Base-by-base conservation (phyloP, 1,284 basidiomycete species). In the Marasmius tenuissimus region DNA sequence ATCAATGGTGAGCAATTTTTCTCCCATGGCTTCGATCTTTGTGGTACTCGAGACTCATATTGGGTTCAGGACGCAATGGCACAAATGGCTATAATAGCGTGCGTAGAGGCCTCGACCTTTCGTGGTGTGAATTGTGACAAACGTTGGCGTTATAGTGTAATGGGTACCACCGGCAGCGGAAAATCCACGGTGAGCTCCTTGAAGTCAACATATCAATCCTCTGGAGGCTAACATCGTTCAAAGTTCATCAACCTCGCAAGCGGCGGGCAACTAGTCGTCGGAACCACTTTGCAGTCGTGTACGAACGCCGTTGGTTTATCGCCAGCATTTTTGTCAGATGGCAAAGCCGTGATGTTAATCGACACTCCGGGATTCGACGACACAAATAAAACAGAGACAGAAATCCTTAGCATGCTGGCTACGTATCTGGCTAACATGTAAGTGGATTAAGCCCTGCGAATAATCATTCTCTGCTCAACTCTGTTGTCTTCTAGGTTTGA, bases 351-450 rank as follows among this genome's bases (percentile, higher is more conserved):
- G 10, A 64, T 58, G 0, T 63, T 76, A n/a, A 67, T 75, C 47
- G 74, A 76, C 51, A 75, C 71, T 1, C 75, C 75, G 45, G 74
- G 74, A 6, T 75, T 76, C 61, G 74, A 76, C 58, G 74, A 75
- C 63, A 71, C 72, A 0, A 64, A 55, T 10, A 70, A 68, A 61
- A 69, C 67, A 50, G 75, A 75, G 53, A 60, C 66, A 4, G 73
- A 74, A 4, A 63, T 75, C 1, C 61, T 76, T 18, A 66, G 58
- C 4, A 65, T 63, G 63, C 71, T 73, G 52, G 65, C 70, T 20
- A 52, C 58, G 14, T 72, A 66, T 58, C 65, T 73, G 12, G 59
- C 61, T 2, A 57, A 50, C 6, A 51, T 60, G 71, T 72, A 49
- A 62, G 71, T 60, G 2, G 0, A 35, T 9, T 35, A 33, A 40